These are phyloP conservation scores for Erodium chrysanthum DNA, from an alignment of 441 rosid species.

Conservation along the genomic window DNA sequence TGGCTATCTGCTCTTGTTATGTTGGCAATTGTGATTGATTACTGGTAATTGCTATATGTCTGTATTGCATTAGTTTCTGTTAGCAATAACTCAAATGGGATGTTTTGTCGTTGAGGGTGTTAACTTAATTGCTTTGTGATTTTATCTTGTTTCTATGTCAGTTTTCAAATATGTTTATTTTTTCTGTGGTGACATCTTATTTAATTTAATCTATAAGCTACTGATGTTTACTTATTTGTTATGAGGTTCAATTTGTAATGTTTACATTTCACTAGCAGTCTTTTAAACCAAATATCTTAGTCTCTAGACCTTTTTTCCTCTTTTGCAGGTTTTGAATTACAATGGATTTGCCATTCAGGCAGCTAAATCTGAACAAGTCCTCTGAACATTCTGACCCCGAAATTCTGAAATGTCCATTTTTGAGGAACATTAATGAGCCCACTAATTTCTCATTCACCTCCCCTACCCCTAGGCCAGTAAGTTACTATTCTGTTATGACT, in stretches of 20 bases:
- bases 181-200: no score
- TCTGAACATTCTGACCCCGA: conserved; percentile 31
- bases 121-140: neutral
- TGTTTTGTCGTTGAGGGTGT: neutral
- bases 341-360: conserved; percentile 36
- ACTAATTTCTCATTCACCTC: conserved; percentile 61
- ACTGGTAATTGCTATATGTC: neutral
- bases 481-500: conserved; percentile 15
- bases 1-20: neutral
- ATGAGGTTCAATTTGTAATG: no score
- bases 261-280: no score
- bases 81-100: neutral
- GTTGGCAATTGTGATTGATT: neutral
- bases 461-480: conserved; percentile 45
- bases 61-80: neutral
- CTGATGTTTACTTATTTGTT: neutral
- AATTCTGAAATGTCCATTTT: conserved; percentile 53
- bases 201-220: neutral
- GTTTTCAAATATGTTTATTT: neutral
- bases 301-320: no score
- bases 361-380: conserved; percentile 24
- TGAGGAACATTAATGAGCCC: conserved; percentile 69
- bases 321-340: neutral
- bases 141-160: neutral
- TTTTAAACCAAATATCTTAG: no score